Evolutionary conservation across 441 rosid genomes (phyloP).

Genomic region (Aquilaria agallochum): DNA sequence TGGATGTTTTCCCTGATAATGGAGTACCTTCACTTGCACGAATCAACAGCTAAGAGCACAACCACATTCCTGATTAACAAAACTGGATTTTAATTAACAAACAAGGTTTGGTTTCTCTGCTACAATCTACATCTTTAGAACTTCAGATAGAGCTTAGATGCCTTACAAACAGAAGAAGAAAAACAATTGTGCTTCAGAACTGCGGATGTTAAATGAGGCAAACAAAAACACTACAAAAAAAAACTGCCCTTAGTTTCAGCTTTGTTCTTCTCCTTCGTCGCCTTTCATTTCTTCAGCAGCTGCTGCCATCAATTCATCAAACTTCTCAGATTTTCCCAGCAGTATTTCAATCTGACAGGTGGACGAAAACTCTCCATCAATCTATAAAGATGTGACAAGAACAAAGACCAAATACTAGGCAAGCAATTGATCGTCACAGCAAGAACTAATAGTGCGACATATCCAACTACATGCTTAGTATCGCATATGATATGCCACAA

Average conservation of each 20-base stretch:
- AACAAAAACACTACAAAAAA: constrained; percentile 8
- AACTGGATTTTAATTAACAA: constrained; percentile 15
- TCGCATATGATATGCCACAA: background rate
- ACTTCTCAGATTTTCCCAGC: constrained; percentile 62
- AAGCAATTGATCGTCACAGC: no score
- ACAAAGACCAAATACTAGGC: background rate
- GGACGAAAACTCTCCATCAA: background rate
- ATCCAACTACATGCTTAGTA: no score
- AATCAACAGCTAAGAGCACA: no score
- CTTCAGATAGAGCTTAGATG: no score
- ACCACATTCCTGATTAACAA: background rate
- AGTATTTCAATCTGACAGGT: constrained; percentile 50
- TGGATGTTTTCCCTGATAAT: no score
- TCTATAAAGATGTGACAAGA: background rate
- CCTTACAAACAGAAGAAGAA: constrained; percentile 11
- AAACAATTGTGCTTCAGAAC: constrained; percentile 1
- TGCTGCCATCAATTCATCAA: constrained; percentile 73
- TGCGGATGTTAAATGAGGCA: constrained; percentile 10
- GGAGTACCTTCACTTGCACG: no score
- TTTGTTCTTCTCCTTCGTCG: constrained; percentile 60
- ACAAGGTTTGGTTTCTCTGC: constrained; percentile 4
- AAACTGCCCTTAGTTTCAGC: constrained; percentile 22
- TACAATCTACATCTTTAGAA: background rate
- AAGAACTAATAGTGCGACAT: no score
- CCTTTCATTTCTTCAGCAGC: constrained; percentile 67